These are phyloP conservation scores for Kockiozyma suomiensis DNA, from an alignment of 805 yeast genomes.

Conservation along the genomic window DNA sequence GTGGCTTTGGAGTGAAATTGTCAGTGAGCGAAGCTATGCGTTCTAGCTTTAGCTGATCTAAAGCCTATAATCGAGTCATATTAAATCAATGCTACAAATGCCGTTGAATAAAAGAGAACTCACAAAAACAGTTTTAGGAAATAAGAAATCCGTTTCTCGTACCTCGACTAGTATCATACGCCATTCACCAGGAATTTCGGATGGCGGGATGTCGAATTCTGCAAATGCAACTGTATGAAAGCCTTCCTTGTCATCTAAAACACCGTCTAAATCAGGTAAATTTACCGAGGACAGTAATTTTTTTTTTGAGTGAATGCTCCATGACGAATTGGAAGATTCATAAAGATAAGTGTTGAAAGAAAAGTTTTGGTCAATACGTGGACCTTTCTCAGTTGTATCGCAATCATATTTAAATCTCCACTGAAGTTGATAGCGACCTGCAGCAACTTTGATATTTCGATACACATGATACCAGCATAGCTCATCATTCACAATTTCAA, in stretches of 20 bases:
- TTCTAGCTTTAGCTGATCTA: not conserved
- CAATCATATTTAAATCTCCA: conserved; percentile 10
- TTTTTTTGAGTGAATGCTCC: not conserved
- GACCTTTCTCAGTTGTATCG: conserved; percentile 7
- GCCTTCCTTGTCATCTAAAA: not conserved
- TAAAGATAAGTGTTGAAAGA: not conserved
- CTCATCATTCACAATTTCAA: not conserved
- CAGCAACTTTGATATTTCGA: conserved; percentile 1
- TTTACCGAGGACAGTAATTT: not conserved
- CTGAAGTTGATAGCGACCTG: conserved; percentile 6
- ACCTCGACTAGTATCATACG: conserved; percentile 5
- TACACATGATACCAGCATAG: conserved; percentile 8
- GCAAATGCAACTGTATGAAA: conserved; percentile 7
- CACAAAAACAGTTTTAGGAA: conserved; percentile 6
- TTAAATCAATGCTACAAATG: not conserved
- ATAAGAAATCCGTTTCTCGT: conserved; percentile 4
- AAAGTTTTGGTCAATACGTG: conserved; percentile 8
- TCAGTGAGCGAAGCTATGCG: not conserved
- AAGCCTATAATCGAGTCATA: not conserved
- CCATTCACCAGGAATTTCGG: not conserved
- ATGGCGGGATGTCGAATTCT: not conserved
- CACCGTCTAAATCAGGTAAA: conserved; percentile 2
- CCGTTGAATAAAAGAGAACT: not conserved
- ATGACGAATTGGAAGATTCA: not conserved
- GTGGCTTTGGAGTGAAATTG: not conserved